These are phyloP conservation scores for Bruguiera hainesii DNA, from an alignment of 441 rosid species.

Conservation along the genomic window DNA sequence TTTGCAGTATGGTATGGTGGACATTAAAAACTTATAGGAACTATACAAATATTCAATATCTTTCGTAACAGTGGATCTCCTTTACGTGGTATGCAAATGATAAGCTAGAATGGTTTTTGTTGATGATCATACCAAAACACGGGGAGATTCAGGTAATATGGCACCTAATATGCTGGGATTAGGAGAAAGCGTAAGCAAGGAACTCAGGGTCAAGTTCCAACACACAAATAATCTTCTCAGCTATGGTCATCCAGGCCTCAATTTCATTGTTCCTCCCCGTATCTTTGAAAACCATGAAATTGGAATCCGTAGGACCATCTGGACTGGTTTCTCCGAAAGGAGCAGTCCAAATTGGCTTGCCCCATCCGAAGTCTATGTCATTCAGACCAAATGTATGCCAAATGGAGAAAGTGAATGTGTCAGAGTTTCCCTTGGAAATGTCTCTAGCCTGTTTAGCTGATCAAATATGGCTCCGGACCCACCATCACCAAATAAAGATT, in stretches of 20 bases:
- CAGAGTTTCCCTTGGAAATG: conserved; percentile 6
- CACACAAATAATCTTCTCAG: conserved; percentile 3
- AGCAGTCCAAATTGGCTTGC: conserved; percentile 16
- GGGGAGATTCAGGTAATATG: no score
- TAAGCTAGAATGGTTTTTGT: no score
- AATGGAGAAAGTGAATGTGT: conserved; percentile 10
- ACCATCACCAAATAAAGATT: not conserved
- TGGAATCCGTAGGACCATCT: not conserved
- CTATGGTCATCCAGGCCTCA: conserved; percentile 21
- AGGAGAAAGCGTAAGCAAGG: not conserved
- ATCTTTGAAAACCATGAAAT: conserved; percentile 7
- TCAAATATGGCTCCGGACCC: not conserved
- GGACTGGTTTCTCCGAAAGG: conserved; percentile 8
- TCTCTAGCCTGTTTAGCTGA: not conserved
- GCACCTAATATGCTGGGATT: not conserved
- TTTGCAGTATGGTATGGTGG: no score
- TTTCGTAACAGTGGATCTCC: no score
- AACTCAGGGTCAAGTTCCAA: conserved; percentile 1
- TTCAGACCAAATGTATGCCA: conserved; percentile 16
- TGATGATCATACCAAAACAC: no score
- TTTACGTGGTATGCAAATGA: no score
- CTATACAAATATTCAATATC: no score
- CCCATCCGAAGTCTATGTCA: conserved; percentile 21
- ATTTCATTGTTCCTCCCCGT: not conserved
- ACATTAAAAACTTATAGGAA: no score